These are phyloP conservation scores for Acanthamoeba castellanii DNA, from an alignment of 208 protist species.

Conservation along the genomic window DNA sequence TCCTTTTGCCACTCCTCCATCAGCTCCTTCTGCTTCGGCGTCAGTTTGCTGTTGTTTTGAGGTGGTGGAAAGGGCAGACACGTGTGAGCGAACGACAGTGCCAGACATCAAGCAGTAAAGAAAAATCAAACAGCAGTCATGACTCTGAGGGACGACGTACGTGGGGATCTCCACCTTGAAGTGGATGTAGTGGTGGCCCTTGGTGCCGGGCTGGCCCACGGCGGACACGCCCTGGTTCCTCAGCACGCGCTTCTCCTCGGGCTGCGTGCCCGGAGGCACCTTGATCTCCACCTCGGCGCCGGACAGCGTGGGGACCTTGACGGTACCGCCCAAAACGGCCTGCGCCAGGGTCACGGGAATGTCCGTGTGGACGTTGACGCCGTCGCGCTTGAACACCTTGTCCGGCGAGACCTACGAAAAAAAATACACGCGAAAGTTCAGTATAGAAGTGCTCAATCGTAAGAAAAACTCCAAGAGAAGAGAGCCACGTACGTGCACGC, in stretches of 20 bases:
- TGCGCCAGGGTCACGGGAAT: conserved; percentile 76
- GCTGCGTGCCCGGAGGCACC: conserved; percentile 81
- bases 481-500: conserved; percentile 30
- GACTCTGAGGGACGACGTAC: not conserved
- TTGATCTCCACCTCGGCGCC: conserved; percentile 78
- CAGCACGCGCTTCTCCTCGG: conserved; percentile 78
- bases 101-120: not conserved
- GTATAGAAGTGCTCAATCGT: too few relatives aligned
- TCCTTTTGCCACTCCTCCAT: conserved; percentile 61
- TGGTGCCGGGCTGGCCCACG: conserved; percentile 30
- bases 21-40: conserved; percentile 53
- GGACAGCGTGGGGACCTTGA: conserved; percentile 77
- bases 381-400: conserved; percentile 78
- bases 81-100: not conserved
- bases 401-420: conserved; percentile 63
- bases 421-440: too few relatives aligned
- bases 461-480: not conserved
- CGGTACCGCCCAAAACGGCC: conserved; percentile 77
- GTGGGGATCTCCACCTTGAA: conserved; percentile 81
- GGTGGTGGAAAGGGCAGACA: not conserved
- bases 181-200: conserved; percentile 78
- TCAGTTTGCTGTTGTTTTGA: not conserved
- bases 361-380: conserved; percentile 80
- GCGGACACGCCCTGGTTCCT: conserved; percentile 75
- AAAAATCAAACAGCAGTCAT: not conserved